Conservation (phyloP, 352 stramenopile species). For the Saprolegnia diclina region DNA sequence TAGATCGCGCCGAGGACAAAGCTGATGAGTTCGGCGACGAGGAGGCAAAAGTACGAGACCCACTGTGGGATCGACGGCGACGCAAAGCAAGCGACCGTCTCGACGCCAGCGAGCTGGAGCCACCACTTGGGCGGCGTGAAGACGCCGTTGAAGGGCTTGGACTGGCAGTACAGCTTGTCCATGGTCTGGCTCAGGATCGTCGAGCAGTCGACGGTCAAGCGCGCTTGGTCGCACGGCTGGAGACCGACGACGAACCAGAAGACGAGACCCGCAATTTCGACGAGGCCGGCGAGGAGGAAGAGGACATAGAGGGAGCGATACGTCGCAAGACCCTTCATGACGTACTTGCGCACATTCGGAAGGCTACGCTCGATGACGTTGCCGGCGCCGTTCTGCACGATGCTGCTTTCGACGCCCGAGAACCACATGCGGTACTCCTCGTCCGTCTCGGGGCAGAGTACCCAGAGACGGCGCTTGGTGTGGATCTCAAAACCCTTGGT, state of each 20-base stretch:
- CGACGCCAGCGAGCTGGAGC: conserved; percentile 53
- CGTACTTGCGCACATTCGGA: conserved; percentile 84
- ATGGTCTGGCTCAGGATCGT: conserved; percentile 59
- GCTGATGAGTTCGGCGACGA: conserved; percentile 57
- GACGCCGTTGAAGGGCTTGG: conserved; percentile 54
- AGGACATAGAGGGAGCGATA: conserved; percentile 77
- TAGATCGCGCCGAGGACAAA: conserved; percentile 69
- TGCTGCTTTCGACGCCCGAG: conserved; percentile 64
- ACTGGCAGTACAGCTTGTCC: conserved; percentile 40
- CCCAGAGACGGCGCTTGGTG: conserved; percentile 79
- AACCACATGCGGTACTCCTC: conserved; percentile 85
- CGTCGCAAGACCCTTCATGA: conserved; percentile 78
- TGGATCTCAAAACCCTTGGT: conserved; percentile 74
- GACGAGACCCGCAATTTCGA: conserved; percentile 64
- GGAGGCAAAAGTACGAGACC: conserved; percentile 71
- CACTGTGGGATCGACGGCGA: conserved; percentile 66
- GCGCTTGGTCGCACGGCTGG: conserved; percentile 61
- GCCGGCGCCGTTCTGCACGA: conserved; percentile 61
- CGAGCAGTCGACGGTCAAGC: conserved; percentile 46
- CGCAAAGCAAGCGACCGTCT: conserved; percentile 72
- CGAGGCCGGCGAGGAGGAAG: conserved; percentile 58
- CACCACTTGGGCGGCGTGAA: conserved; percentile 73
- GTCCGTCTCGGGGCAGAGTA: conserved; percentile 78
- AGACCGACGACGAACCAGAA: conserved; percentile 79
- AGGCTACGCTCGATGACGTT: conserved; percentile 85